Evolutionary conservation across 2,329 filamentous ascomycete genomes (phyloP).

Genomic region (Aspergillus ochraceus): DNA sequence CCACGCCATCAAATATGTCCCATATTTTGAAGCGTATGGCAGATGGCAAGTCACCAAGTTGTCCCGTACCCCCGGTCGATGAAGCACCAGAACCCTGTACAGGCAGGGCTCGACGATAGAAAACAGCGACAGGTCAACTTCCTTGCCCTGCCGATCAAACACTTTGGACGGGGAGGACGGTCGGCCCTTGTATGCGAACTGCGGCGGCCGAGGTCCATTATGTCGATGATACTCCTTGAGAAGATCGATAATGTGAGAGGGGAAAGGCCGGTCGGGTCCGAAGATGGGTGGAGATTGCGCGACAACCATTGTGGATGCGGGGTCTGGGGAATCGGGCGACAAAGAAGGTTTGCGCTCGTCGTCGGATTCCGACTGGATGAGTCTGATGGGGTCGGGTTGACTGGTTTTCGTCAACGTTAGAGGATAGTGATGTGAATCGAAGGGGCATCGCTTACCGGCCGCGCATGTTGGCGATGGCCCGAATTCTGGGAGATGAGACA

Average conservation of each 20-base stretch:
- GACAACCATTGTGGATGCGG: neutral
- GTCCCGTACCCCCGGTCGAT: neutral
- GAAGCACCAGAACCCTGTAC: constrained; percentile 12
- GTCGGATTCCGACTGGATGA: neutral
- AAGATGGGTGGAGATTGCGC: neutral
- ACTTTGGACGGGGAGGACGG: constrained; percentile 8
- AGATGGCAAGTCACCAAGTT: constrained; percentile 6
- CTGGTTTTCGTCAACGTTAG: neutral
- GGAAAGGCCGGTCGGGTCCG: constrained; percentile 4
- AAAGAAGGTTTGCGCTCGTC: constrained; percentile 1
- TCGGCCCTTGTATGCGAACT: neutral
- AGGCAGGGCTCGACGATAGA: neutral
- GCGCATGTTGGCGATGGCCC: constrained; percentile 14
- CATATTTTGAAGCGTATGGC: neutral
- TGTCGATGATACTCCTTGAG: constrained; percentile 15
- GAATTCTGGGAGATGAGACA: neutral
- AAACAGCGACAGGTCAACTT: constrained; percentile 13
- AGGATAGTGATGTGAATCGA: neutral
- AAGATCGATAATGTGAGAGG: constrained; percentile 5
- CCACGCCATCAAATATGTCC: constrained; percentile 15
- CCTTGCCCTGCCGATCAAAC: constrained; percentile 16
- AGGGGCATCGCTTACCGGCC: neutral
- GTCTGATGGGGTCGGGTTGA: neutral
- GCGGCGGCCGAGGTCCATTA: constrained; percentile 4
- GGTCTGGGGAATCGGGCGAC: neutral